Conservation (phyloP, 805 yeast genomes). For the Hanseniaspora valbyensis region DNA sequence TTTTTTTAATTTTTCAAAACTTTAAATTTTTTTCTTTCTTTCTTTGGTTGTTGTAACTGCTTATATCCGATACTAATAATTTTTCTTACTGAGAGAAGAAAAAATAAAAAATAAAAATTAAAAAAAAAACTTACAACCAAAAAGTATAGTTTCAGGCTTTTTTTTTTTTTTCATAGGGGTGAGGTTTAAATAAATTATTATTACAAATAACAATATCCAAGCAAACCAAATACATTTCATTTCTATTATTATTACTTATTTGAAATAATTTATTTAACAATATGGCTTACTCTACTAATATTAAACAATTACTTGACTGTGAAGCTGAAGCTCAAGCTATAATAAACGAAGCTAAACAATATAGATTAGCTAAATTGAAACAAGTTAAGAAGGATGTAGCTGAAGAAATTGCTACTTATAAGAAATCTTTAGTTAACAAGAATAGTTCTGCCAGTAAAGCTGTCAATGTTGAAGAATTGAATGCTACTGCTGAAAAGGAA, state of each 20-base stretch:
- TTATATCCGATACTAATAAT: too few relatives aligned
- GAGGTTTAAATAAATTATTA: too few relatives aligned
- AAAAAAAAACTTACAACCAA: too few relatives aligned
- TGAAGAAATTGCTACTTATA: slow-evolving; percentile 76
- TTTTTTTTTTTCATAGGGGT: too few relatives aligned
- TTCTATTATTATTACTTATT: too few relatives aligned
- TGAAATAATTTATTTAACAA: too few relatives aligned
- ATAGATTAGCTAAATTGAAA: slow-evolving; percentile 66
- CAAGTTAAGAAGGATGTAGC: slow-evolving; percentile 92
- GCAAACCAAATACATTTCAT: not conserved
- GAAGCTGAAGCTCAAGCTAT: slow-evolving; percentile 96
- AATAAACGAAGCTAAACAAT: slow-evolving; percentile 84
- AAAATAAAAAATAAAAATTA: too few relatives aligned
- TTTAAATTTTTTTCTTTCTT: too few relatives aligned
- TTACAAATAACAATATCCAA: not conserved
- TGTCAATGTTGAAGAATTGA: slow-evolving; percentile 54
- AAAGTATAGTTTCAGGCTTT: too few relatives aligned
- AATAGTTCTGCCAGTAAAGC: slow-evolving; percentile 48
- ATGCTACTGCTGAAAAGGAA: slow-evolving; percentile 62
- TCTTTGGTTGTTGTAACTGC: too few relatives aligned
- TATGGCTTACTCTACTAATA: slow-evolving; percentile 30
- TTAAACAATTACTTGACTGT: slow-evolving; percentile 39
- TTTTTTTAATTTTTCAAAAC: too few relatives aligned
- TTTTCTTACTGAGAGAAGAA: too few relatives aligned
- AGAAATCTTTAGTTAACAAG: slow-evolving; percentile 28